These are phyloP conservation scores for Fusarium lyarnte DNA, from an alignment of 2,329 filamentous ascomycete species.

Conservation along the genomic window DNA sequence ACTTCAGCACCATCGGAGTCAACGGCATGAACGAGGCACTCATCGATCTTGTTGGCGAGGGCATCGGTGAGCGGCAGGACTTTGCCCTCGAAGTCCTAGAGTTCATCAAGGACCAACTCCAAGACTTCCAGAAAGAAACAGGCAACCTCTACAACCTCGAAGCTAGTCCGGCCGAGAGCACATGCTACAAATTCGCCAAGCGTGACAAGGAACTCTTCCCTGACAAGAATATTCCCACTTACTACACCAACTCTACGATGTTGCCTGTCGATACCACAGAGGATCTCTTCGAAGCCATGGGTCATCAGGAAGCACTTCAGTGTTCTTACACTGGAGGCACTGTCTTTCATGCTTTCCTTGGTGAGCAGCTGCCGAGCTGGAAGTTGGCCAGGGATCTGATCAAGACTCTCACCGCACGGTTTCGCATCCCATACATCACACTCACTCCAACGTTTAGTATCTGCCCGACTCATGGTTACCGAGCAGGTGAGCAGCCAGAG, in stretches of 20 bases:
- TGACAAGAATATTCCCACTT: neutral
- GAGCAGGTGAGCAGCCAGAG: slow-evolving; percentile 25
- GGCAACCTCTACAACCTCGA: slow-evolving; percentile 38
- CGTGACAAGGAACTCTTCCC: slow-evolving; percentile 35
- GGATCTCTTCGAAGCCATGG: slow-evolving; percentile 35
- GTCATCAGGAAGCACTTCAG: slow-evolving; percentile 34
- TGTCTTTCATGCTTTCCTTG: slow-evolving; percentile 39
- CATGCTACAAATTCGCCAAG: slow-evolving; percentile 39
- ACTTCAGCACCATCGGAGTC: slow-evolving; percentile 39
- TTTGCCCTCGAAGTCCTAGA: slow-evolving; percentile 30
- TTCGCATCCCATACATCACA: slow-evolving; percentile 37
- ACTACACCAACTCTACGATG: slow-evolving; percentile 41
- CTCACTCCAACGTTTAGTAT: slow-evolving; percentile 40
- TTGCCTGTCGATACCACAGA: slow-evolving; percentile 36
- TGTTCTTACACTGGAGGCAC: slow-evolving; percentile 39
- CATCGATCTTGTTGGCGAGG: slow-evolving; percentile 5
- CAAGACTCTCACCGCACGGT: slow-evolving; percentile 32
- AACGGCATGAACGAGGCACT: slow-evolving; percentile 39
- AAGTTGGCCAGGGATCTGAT: slow-evolving; percentile 31
- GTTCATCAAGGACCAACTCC: slow-evolving; percentile 35
- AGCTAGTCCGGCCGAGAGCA: slow-evolving; percentile 38
- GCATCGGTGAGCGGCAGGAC: neutral
- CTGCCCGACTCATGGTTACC: slow-evolving; percentile 33
- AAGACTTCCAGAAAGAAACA: slow-evolving; percentile 32
- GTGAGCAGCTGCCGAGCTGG: slow-evolving; percentile 33